phyloP scores from a whole-genome alignment of 768 basidiomycete genomes.

The Jaapia argillacea region DNA sequence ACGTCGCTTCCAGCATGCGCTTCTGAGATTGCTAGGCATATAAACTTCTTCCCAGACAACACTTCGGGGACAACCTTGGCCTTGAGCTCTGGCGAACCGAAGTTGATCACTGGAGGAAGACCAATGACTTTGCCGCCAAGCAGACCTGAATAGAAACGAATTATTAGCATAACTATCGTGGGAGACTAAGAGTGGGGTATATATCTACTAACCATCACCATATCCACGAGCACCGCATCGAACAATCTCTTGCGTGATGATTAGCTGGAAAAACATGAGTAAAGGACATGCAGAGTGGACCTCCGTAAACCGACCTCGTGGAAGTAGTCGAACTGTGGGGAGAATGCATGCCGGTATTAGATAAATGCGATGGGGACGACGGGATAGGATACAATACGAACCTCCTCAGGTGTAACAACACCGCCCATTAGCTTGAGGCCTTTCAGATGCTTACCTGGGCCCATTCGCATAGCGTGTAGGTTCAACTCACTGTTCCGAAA shows the following conservation, averaged over 20 bases:
- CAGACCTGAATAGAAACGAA: slow-evolving; percentile 24
- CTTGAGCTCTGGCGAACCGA: slow-evolving; percentile 54
- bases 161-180: no score
- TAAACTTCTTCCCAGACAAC: slow-evolving; percentile 69
- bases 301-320: slow-evolving; percentile 42
- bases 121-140: slow-evolving; percentile 75
- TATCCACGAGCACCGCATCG: slow-evolving; percentile 70
- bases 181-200: no score
- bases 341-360: not conserved
- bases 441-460: slow-evolving; percentile 81
- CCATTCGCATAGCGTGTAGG: slow-evolving; percentile 85
- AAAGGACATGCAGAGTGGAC: not conserved
- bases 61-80: slow-evolving; percentile 56
- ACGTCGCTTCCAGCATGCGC: slow-evolving; percentile 87
- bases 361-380: slow-evolving; percentile 8
- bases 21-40: slow-evolving; percentile 83
- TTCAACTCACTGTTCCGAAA: slow-evolving; percentile 41
- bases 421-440: slow-evolving; percentile 71
- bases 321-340: slow-evolving; percentile 66
- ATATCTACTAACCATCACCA: slow-evolving; percentile 74
- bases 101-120: slow-evolving; percentile 79
- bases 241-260: slow-evolving; percentile 70
- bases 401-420: slow-evolving; percentile 62
- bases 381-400: not conserved
- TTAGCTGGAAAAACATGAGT: slow-evolving; percentile 32